Conservation (phyloP, 2,329 filamentous ascomycete genomes). For the Cercospora berteroae region DNA sequence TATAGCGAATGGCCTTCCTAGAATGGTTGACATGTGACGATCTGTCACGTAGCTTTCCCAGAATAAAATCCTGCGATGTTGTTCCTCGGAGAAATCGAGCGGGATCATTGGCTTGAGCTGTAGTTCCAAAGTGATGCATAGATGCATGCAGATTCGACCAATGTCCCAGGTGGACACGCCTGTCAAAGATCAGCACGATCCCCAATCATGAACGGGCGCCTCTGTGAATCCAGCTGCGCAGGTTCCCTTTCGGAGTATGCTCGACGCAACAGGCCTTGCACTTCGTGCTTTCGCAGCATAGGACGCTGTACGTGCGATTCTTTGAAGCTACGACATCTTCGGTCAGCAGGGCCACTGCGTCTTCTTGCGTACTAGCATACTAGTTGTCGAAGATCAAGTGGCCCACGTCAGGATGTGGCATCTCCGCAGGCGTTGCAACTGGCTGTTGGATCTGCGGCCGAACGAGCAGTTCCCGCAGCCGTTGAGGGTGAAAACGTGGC, state of each 20-base stretch:
- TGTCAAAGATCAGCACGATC: background rate
- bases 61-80: constrained; percentile 44
- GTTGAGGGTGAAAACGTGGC: constrained; percentile 11
- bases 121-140: constrained; percentile 43
- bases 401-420: constrained; percentile 10
- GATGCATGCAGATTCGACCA: constrained; percentile 42
- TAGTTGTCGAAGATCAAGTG: constrained; percentile 6
- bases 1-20: constrained; percentile 46
- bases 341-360: no score
- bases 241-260: background rate
- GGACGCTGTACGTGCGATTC: constrained; percentile 21
- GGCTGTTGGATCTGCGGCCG: constrained; percentile 13
- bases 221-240: constrained; percentile 23
- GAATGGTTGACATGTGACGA: constrained; percentile 45
- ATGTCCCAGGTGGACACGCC: constrained; percentile 42
- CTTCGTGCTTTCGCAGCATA: constrained; percentile 9
- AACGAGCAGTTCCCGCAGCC: constrained; percentile 8
- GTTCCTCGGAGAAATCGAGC: constrained; percentile 35
- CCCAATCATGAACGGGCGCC: background rate
- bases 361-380: no score
- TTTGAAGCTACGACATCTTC: constrained; percentile 6
- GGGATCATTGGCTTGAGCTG: constrained; percentile 26
- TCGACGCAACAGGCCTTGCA: constrained; percentile 12
- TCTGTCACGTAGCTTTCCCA: constrained; percentile 50
- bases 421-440: constrained; percentile 6